Evolutionary conservation across 805 yeast genomes (phyloP), one percentile per base, ranked within the genome.

Genomic region (Wickerhamiella vanderwaltii): DNA sequence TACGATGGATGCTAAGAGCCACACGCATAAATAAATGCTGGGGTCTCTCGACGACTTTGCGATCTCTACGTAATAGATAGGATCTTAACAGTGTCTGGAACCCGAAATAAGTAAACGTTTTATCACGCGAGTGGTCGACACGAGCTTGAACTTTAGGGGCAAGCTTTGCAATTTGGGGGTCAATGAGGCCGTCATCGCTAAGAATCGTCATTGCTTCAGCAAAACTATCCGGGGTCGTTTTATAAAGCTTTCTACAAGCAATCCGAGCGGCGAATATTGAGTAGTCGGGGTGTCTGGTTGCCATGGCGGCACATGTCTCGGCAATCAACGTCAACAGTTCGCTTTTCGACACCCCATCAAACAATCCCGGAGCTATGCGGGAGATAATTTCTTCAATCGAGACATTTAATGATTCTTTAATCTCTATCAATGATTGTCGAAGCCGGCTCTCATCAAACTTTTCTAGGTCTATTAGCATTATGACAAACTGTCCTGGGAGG

Each of bases 281-380:
- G 57, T 88, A 87, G 63, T 88, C 95, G 13, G 97, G 96, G 60
- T 88, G 96, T 48, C 81, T 72, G 12, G 96, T 87, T 43, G 94
- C 81, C 94, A 88, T 79, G 55, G 81, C 80, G 22, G 95, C 96
- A 44, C 95, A 93, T 22, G 94, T 83, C 62, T 88, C 97, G 26
- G 96, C 94, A 35, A 95, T 82, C 43, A 54, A 45, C 2, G 31
- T 30, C 12, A 45, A 43, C 18, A 47, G 37, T 46, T 59, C 56
- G 28, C 73, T 79, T 37, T 76, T 60, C 54, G 85, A 84, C 43
- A 86, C 95, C 55, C 95, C 95, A 55, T 82, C 88, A 57, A 84
- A 86, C 38, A 87, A 93, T 58, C 96, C 97, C 6, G 86, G 72
- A 47, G 80, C 82, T 50, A 84, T 86, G 58, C 86, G 71, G 60